Percentiles rank a stretch among this genome's conserved stretches.
Conservation (phyloP, 371 early-diverging fungal genomes). For the Rhizomucor pusillus region DNA sequence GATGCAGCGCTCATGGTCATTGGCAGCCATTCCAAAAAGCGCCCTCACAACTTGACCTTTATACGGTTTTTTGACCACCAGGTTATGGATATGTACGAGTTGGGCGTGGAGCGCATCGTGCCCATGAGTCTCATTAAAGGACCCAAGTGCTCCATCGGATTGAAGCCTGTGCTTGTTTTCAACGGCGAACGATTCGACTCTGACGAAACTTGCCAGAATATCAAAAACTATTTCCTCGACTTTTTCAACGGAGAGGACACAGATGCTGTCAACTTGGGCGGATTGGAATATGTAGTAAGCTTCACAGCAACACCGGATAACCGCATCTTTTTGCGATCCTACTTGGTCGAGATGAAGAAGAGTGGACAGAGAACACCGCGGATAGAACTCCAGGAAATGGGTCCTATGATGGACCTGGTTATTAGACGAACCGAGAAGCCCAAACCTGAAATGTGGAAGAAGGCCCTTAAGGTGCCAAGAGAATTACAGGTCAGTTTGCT, state of each 20-base stretch:
- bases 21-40: conserved; percentile 93
- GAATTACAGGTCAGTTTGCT: conserved; percentile 83
- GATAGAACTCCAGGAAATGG: conserved; percentile 93
- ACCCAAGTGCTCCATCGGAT: conserved; percentile 80
- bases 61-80: conserved; percentile 91
- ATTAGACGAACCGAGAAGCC: conserved; percentile 76
- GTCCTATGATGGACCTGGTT: conserved; percentile 83
- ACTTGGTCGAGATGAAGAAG: conserved; percentile 82
- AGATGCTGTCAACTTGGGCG: conserved; percentile 75
- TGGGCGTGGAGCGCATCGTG: conserved; percentile 73
- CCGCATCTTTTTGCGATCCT: conserved; percentile 75
- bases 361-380: conserved; percentile 82
- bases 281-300: conserved; percentile 87
- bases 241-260: conserved; percentile 86
- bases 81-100: conserved; percentile 93
- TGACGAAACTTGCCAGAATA: conserved; percentile 61
- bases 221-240: conserved; percentile 86
- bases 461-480: conserved; percentile 80
- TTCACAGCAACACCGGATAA: conserved; percentile 76
- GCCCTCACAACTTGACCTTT: conserved; percentile 92
- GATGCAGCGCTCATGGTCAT: conserved; percentile 88
- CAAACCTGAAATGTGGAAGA: conserved; percentile 78
- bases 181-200: conserved; percentile 86
- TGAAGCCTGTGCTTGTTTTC: conserved; percentile 89
- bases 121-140: conserved; percentile 74